Evolutionary conservation across 2,329 filamentous ascomycete species (phyloP), one percentile per base, ranked within the genome.

Genomic region (Cladosporium sp.): DNA sequence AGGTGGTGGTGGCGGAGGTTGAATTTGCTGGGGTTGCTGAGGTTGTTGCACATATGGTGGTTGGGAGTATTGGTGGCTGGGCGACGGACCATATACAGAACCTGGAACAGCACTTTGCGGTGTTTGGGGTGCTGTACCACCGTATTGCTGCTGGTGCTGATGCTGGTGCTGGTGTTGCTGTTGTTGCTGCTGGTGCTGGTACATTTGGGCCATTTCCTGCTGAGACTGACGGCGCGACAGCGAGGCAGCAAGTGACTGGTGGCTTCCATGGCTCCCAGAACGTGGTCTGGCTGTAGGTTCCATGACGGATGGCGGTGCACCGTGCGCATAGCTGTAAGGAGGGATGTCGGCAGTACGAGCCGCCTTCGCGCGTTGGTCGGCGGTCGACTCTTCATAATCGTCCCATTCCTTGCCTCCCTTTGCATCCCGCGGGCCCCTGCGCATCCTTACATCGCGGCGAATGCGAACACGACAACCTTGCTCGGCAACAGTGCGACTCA

Each of bases 401-500:
- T 91, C 88, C 74, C 89, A 90, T 26, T 90, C 87, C 70, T 87
- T 86, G 53, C 80, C 79, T 58, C 81, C 81, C 12, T 83, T 80
- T 80, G 31, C 31, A n/a, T 94, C 93, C 67, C 85, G 85, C 67
- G 92, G 91, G 26, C 50, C 44, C 74, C 92, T 89, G 78, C 93
- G 89, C 91, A 97, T 96, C 66, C 93, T 89, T 7, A 96, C 92
- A 79, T 98, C 95, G 69, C 95, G 91, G 65, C 95, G 88, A 73
- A 99, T 99, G 55, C 95, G 90, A 31, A 99, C 95, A 71, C 94
- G 92, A 78, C 95, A 98, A 66, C 95, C 95, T 79, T 99, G 95
- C 78, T 99, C 94, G 21, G 94, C 93, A 52, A 99, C 93, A 40
- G 92, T 90, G 68, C 93, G 90, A 79, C 93, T 97, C 59, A 98